Base-by-base conservation (phyloP, 495 filamentous ascomycete species). In the Penicillium odoratum region DNA sequence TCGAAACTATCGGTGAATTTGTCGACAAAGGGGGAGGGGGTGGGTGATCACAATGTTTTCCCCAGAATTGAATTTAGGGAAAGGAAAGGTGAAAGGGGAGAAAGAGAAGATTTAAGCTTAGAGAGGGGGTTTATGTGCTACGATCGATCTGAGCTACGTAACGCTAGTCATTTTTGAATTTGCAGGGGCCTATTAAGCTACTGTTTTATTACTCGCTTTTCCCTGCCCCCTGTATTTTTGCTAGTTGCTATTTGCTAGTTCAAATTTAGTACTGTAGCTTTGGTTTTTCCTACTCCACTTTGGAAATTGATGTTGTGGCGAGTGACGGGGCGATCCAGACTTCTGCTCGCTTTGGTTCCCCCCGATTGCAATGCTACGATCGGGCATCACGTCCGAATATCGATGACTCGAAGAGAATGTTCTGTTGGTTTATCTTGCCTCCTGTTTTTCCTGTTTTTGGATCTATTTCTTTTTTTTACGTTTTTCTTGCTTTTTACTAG, bases 131-230 rank as follows among this genome's bases (percentile, higher is more conserved):
- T 48, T 64, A 55, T 31, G 44, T 15, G 34, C 40, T 38, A 51
- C 42, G 60, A 64, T 59, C 63, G 66, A 68, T 68, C 63, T 48
- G 44, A 44, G 44, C 63, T 62, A 69, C 61, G 63, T 66, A 67
- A 64, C 50, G 36, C 54, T 40, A 55, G 5, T 25, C 3, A 29
- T 29, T 47, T 40, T 47, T 47, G 44, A 47, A 25, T 47, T 47
- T 47, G 18, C 46, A 48, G 28, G 46, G 46, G 25, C 38, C 48
- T 36, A 31, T 8, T 34, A 34, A 36, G 30, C 16, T 25, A 5
- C 16, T 18, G 5, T 51, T 33, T 55, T 43, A 45, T 43, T 25
- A 28, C 18, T 31, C 38, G 38, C 51, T 58, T 40, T 45, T 45
- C 3, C 3, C 18, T 31, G 25, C 38, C 43, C 18, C 43, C 25